Conservation (phyloP, 2,329 filamentous ascomycete species). For the Pseudogymnoascus sp. region DNA sequence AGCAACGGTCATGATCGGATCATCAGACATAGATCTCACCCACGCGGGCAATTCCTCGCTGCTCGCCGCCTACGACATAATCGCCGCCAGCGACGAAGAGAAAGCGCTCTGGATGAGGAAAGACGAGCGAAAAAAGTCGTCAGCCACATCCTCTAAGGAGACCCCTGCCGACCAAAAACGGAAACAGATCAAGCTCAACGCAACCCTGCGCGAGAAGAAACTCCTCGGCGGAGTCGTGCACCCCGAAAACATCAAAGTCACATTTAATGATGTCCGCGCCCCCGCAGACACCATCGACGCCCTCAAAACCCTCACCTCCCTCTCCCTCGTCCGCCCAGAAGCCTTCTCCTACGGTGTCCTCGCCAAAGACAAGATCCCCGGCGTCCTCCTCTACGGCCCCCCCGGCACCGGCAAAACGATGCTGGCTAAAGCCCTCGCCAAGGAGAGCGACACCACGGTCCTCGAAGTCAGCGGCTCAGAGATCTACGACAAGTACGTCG, state of each 20-base stretch:
- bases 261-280: conserved; percentile 80
- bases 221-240: conserved; percentile 77
- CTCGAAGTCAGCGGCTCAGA: conserved; percentile 86
- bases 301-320: conserved; percentile 77
- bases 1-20: conserved; percentile 41
- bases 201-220: conserved; percentile 73
- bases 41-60: conserved; percentile 17
- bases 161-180: conserved; percentile 32
- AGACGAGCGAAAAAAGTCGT: conserved; percentile 15
- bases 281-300: conserved; percentile 76
- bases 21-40: conserved; percentile 36
- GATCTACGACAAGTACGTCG: conserved; percentile 94
- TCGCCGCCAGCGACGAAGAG: conserved; percentile 38
- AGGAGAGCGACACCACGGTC: conserved; percentile 61
- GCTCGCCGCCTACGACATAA: conserved; percentile 34
- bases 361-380: conserved; percentile 82
- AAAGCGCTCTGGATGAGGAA: conserved; percentile 36
- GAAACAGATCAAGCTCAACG: conserved; percentile 46
- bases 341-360: conserved; percentile 96
- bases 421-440: conserved; percentile 61
- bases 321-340: conserved; percentile 80
- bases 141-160: not conserved
- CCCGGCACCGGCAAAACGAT: conserved; percentile 73
- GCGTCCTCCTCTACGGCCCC: conserved; percentile 79
- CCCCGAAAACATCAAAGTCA: conserved; percentile 72